Conservation (phyloP, 768 basidiomycete genomes). For the Hygrophorus russula region DNA sequence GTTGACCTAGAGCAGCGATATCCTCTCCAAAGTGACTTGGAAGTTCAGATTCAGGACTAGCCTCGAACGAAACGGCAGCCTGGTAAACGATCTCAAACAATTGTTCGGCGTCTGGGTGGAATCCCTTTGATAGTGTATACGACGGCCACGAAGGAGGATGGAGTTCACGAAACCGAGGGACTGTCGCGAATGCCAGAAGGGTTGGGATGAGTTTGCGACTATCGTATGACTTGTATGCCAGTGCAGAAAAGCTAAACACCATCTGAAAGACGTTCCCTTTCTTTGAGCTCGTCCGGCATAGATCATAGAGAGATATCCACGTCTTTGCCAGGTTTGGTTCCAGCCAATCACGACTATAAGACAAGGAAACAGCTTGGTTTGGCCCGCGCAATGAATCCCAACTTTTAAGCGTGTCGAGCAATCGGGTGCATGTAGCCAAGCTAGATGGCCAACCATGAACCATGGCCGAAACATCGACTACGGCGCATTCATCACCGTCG, state of each 20-base stretch:
- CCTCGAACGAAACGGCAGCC: conserved; percentile 1
- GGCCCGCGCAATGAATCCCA: background rate
- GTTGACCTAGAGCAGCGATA: background rate
- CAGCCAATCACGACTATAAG: conserved; percentile 20
- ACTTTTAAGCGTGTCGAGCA: conserved; percentile 6
- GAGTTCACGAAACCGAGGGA: conserved; percentile 6
- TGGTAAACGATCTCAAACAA: conserved; percentile 3
- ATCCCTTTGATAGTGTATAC: conserved; percentile 14
- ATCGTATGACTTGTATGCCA: conserved; percentile 16
- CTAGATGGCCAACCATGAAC: conserved; percentile 7
- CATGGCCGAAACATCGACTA: conserved; percentile 3
- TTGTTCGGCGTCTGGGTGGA: conserved; percentile 8
- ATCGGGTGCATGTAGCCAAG: conserved; percentile 4
- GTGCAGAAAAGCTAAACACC: conserved; percentile 20
- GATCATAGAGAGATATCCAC: conserved; percentile 20
- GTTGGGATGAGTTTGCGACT: conserved; percentile 12
- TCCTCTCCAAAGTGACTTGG: conserved; percentile 4
- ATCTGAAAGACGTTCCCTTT: conserved; percentile 12
- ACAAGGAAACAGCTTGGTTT: conserved; percentile 2
- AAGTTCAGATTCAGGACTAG: background rate
- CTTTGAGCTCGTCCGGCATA: conserved; percentile 10
- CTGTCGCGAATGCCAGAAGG: conserved; percentile 21
- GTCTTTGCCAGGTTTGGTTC: conserved; percentile 7
- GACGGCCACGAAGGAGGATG: conserved; percentile 10
- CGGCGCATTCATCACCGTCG: conserved; percentile 1